These are phyloP conservation scores for Ceratocystiopsis sp. DNA, from an alignment of 2,329 filamentous ascomycete genomes.

Conservation along the genomic window DNA sequence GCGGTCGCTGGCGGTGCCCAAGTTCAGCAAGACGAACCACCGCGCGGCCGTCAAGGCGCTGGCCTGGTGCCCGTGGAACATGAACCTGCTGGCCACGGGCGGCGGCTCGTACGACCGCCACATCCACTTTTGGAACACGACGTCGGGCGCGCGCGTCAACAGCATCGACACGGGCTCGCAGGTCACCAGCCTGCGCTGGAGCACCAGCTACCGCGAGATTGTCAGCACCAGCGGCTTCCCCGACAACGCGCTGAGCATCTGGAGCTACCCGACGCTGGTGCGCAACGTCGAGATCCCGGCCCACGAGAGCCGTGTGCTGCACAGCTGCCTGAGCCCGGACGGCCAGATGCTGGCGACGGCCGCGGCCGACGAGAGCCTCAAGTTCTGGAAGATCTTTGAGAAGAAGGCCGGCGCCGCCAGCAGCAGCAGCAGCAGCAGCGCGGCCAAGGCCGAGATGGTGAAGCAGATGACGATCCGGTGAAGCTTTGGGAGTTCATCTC, in stretches of 20 bases:
- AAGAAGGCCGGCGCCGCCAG: slow-evolving; percentile 74
- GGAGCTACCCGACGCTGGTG: slow-evolving; percentile 94
- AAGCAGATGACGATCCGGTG: slow-evolving; percentile 94
- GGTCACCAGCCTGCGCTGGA: slow-evolving; percentile 92
- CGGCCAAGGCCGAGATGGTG: slow-evolving; percentile 66
- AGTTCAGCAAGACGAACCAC: slow-evolving; percentile 99
- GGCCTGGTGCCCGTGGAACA: slow-evolving; percentile 97
- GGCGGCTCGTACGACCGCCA: slow-evolving; percentile 93
- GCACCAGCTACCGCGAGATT: slow-evolving; percentile 92
- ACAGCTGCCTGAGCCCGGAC: slow-evolving; percentile 92
- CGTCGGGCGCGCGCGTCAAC: slow-evolving; percentile 92
- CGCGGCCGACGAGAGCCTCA: slow-evolving; percentile 87
- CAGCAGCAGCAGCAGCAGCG: slow-evolving; percentile 47
- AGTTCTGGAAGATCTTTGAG: slow-evolving; percentile 99
- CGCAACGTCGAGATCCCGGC: slow-evolving; percentile 97
- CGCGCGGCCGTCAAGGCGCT: slow-evolving; percentile 96
- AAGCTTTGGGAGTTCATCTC: slow-evolving; percentile 11
- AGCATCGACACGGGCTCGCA: slow-evolving; percentile 97
- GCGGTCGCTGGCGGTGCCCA: slow-evolving; percentile 77
- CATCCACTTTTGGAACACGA: slow-evolving; percentile 99
- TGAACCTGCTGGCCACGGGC: slow-evolving; percentile 89
- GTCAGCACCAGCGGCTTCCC: slow-evolving; percentile 95
- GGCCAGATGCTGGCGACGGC: slow-evolving; percentile 96
- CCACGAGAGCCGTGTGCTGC: slow-evolving; percentile 88
- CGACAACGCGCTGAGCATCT: slow-evolving; percentile 98